Base-by-base conservation (phyloP, 257 asterid genomes). In the Solanum chiquidenum region DNA sequence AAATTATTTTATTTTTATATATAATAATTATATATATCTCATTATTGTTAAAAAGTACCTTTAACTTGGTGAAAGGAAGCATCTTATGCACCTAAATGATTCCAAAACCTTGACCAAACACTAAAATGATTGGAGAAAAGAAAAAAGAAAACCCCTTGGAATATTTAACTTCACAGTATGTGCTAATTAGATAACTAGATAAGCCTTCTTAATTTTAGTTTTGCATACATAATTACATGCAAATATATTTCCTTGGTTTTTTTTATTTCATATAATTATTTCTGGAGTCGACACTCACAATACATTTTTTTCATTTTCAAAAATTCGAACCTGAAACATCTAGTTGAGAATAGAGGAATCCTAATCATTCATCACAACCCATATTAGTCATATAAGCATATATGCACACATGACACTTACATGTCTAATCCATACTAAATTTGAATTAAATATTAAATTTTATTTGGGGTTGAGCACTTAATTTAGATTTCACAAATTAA, bases 21-120 rank as follows among this genome's bases (percentile, higher is more conserved):
- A 73, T 73, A 33, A 72, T 72, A 8, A 72, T 72, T 73, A 31
- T 71, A 33, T 69, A 72, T 27, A 0, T 79, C n/a, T 31, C 84
- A 79, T 79, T 79, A 79, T 79, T 79, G 38, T 46, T 79, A 42
- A 77, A 73, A 79, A 16, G 40, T 44, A 44, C 84, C 84, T 79
- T 79, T 79, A 44, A 49, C 38, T 44, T 79, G 84, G 84, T 79
- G 84, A 79, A 79, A 44, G 84, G 66, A 79, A 79, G 84, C 84
- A 79, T 79, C 84, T 79, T 42, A 79, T 42, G 84, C 84, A 79
- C 64, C 84, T 27, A 79, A 25, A 77, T 77, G 62, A 77, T 79
- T 79, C 84, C 84, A 79, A 40, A 79, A 44, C 38, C 62, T 44
- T 42, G 13, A 77, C 62, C 84, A 77, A 40, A 77, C 84, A 77